These are phyloP conservation scores for Cyclostephanos invisitatus DNA, from an alignment of 108 stramenopile species.

Conservation along the genomic window DNA sequence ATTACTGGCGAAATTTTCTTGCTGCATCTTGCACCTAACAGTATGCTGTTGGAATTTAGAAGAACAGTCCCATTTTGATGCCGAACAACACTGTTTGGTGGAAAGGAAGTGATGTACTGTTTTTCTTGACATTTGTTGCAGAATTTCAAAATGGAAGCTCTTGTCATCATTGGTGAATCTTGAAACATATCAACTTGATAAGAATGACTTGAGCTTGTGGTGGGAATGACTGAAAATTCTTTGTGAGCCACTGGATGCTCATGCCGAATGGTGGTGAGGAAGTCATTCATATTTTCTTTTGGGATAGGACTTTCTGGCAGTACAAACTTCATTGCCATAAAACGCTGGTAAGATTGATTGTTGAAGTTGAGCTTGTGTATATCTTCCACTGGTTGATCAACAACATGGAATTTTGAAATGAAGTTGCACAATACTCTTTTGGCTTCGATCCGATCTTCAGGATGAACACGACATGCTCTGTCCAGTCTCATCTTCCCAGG, in stretches of 20 bases:
- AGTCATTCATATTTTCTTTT: background rate
- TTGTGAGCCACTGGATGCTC: background rate
- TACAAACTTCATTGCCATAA: background rate
- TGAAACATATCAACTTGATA: background rate
- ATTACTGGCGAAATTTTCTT: background rate
- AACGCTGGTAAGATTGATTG: no score
- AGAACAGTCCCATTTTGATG: background rate
- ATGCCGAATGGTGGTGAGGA: background rate
- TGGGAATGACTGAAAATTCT: background rate
- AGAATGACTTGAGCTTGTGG: background rate
- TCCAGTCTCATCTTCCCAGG: background rate
- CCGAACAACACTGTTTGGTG: background rate
- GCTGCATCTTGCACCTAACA: background rate
- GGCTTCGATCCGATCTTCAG: background rate
- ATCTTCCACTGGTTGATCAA: no score
- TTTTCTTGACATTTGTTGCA: background rate
- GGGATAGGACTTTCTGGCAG: background rate
- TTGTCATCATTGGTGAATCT: constrained; percentile 2
- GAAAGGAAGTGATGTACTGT: constrained; percentile 4
- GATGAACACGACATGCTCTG: background rate
- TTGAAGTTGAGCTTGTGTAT: no score
- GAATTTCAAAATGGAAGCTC: background rate
- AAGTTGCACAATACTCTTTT: background rate
- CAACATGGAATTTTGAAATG: no score
- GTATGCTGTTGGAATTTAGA: background rate